Base-by-base conservation (phyloP, 805 yeast species). In the Candida khao-thaluensis region DNA sequence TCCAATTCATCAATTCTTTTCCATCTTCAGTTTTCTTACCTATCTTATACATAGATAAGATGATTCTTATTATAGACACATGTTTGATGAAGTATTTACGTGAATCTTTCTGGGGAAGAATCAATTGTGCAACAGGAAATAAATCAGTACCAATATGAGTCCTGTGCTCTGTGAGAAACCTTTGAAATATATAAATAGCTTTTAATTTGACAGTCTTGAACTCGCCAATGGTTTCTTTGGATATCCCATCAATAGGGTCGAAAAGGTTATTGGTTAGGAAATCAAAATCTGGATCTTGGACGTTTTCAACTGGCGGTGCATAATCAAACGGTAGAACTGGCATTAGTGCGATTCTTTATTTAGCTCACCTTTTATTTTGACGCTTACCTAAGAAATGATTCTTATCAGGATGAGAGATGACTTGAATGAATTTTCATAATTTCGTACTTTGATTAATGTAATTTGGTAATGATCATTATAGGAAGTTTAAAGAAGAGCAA, bases 21-120 rank as follows among this genome's bases (percentile, higher is more conserved):
- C 81, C 83, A 40, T 87, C 88, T 2, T 69, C 70, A 7, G 89
- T 77, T 5, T 74, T 74, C 33, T 74, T 73, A 2, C 84, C 77
- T 6, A 90, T 65, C 30, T 73, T 74, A 37, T 82, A 65, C 29
- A 82, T 70, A 44, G 74, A 66, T 31, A 74, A 60, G 2, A 62
- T 57, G 8, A 65, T 45, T 17, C 66, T 64, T 0, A 82, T 84
- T 23, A 90, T 57, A 0, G 77, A 71, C 14, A 66, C 64, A 45
- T 89, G 95, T 53, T 78, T 80, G 28, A 86, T 65, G 45, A 77
- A 71, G 56, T 80, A 86, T 29, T 72, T 59, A 29, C 89, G 62
- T 15, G 71, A 63, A 48, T 86, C 95, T 37, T 77, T 67, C 38
- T 78, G 72, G 0, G 95, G 88, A 18, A 83, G 57, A 2, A 74